Evolutionary conservation across 345 rosid species (phyloP).

Genomic region (Pelargonium nanum): DNA sequence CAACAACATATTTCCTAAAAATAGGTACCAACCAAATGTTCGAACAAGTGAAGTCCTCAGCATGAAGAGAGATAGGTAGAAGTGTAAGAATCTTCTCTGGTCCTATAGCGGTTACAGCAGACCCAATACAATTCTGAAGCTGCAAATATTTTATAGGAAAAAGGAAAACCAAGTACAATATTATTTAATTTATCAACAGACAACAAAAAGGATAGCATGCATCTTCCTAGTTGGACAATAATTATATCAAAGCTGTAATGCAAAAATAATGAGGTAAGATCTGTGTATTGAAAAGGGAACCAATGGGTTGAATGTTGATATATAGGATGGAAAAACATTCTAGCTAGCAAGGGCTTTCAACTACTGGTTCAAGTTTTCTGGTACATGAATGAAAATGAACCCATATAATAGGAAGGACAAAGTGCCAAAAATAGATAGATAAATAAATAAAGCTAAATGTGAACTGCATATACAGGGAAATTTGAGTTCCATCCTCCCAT

Average conservation of each 20-base stretch:
- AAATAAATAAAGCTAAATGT: too few relatives aligned
- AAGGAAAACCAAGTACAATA: constrained; percentile 12
- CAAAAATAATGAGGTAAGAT: too few relatives aligned
- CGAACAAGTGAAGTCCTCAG: constrained; percentile 41
- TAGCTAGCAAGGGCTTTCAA: neutral
- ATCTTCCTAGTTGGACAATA: too few relatives aligned
- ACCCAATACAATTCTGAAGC: constrained; percentile 75
- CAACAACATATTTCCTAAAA: constrained; percentile 47
- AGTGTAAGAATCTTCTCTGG: constrained; percentile 57
- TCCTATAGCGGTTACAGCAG: constrained; percentile 77
- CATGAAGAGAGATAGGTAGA: constrained; percentile 52
- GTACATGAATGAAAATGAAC: neutral
- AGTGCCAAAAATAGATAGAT: too few relatives aligned
- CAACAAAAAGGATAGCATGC: too few relatives aligned
- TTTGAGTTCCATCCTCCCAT: neutral
- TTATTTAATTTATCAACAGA: neutral
- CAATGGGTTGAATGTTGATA: neutral
- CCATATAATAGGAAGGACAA: neutral
- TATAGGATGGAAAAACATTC: neutral
- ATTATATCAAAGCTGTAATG: neutral
- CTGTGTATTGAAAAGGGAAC: neutral
- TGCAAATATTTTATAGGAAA: constrained; percentile 22
- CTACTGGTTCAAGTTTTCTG: neutral
- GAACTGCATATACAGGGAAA: neutral
- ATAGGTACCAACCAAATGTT: constrained; percentile 79